Conservation (phyloP, 805 yeast species). For the Metschnikowia similis region DNA sequence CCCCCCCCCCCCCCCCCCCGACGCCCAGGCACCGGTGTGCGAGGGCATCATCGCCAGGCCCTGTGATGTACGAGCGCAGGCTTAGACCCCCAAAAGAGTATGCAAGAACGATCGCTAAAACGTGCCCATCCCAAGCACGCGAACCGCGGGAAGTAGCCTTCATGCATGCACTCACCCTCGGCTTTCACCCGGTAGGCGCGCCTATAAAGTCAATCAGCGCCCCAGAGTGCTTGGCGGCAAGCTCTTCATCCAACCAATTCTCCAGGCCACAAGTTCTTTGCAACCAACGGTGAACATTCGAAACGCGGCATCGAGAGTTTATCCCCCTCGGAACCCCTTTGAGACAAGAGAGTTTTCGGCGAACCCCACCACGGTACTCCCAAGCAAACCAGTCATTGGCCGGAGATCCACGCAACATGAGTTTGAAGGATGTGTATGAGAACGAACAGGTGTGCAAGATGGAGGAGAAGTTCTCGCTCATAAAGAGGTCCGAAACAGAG, state of each 20-base stretch:
- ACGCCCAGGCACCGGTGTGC: no score
- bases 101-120: no score
- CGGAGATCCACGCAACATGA: slow-evolving; percentile 6
- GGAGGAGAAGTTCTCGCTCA: slow-evolving; percentile 20
- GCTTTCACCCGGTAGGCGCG: not conserved
- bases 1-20: no score
- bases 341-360: no score
- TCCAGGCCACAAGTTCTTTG: not conserved
- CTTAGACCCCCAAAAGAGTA: no score
- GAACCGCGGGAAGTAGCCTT: not conserved
- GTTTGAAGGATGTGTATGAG: slow-evolving; percentile 9
- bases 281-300: no score
- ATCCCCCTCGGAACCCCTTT: no score
- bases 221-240: not conserved
- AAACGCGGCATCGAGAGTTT: no score
- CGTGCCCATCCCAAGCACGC: not conserved
- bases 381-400: not conserved
- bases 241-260: not conserved
- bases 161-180: not conserved
- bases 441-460: slow-evolving; percentile 12
- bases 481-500: slow-evolving; percentile 11
- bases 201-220: not conserved
- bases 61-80: no score
- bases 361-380: no score
- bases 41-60: no score